Base-by-base conservation (phyloP, 2,329 filamentous ascomycete species). In the Aspergillus sp. region DNA sequence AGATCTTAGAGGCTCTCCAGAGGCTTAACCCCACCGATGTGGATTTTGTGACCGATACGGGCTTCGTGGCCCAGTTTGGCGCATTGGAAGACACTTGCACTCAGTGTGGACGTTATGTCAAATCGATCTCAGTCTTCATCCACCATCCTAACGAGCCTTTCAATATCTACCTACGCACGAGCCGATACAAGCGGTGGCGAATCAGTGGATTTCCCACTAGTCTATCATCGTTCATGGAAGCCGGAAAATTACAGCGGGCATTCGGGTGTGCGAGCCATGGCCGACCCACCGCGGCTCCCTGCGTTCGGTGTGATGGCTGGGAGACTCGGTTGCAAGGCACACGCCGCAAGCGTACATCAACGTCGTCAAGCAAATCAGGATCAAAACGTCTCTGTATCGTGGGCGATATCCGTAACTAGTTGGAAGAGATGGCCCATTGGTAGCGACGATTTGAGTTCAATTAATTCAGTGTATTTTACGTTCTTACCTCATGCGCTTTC, bases 1-100 rank as follows among this genome's bases (percentile, higher is more conserved):
- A 43, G 7, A 32, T 58, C 2, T 45, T 58, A 9, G 29, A 8
- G 1, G 49, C 49, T 27, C 41, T 58, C 3, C 38, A 53, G 26
- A 27, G 39, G 27, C 50, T 58, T n/a, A 48, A 54, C 43, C 52
- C 48, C 6, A 36, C 53, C 19, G 44, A 51, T 6, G 42, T 56
- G 19, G 41, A 30, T 5, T 54, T 42, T 44, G 36, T 43, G 2
- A 52, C 47, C 30, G 52, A 57, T 35, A 43, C 26, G 42, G 48
- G 50, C 28, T 26, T 12, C 34, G 43, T 51, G 29, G 42, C 44
- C 4, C n/a, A 29, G 8, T 29, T 51, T 9, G 30, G 26, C 29
- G 49, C 44, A 12, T 2, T 26, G 33, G 33, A 33, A 29, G 46
- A 51, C 10, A 12, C 47, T 27, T 51, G 46, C 36, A 26, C 34